Conservation (phyloP, 495 filamentous ascomycete species). For the Penicillium tannophilum region DNA sequence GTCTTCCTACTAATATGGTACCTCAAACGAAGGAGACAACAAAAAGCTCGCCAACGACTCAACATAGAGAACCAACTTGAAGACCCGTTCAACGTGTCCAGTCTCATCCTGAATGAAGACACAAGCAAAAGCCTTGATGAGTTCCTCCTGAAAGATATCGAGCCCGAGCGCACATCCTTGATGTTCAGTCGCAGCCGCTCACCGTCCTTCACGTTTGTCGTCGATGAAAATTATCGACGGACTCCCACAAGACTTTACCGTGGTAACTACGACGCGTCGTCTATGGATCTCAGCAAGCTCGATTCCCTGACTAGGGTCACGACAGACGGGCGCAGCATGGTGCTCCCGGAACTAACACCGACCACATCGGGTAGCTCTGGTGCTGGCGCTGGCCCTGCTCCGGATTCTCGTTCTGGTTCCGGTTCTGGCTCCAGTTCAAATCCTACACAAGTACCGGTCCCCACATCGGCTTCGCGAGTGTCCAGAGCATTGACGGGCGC, state of each 20-base stretch:
- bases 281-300: conserved; percentile 14
- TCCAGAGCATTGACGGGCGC: conserved; percentile 1
- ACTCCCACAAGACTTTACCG: conserved; percentile 7
- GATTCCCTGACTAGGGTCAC: conserved; percentile 14
- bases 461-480: background rate
- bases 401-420: background rate
- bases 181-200: conserved; percentile 33
- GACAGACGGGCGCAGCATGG: conserved; percentile 11
- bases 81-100: conserved; percentile 21
- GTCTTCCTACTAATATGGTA: conserved; percentile 19
- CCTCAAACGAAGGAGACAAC: conserved; percentile 6
- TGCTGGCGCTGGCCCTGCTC: background rate
- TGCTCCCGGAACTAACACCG: conserved; percentile 7
- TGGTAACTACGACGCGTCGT: conserved; percentile 13
- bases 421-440: background rate
- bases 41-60: conserved; percentile 3
- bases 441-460: background rate
- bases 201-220: conserved; percentile 26
- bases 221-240: conserved; percentile 19
- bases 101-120: conserved; percentile 21
- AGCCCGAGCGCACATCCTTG: conserved; percentile 30
- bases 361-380: background rate
- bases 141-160: conserved; percentile 28
- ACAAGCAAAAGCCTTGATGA: conserved; percentile 21
- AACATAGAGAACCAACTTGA: conserved; percentile 5